Evolutionary conservation across 306 rosid species (phyloP), one percentile per base, ranked within the genome.

Genomic region (Cucumis melo): DNA sequence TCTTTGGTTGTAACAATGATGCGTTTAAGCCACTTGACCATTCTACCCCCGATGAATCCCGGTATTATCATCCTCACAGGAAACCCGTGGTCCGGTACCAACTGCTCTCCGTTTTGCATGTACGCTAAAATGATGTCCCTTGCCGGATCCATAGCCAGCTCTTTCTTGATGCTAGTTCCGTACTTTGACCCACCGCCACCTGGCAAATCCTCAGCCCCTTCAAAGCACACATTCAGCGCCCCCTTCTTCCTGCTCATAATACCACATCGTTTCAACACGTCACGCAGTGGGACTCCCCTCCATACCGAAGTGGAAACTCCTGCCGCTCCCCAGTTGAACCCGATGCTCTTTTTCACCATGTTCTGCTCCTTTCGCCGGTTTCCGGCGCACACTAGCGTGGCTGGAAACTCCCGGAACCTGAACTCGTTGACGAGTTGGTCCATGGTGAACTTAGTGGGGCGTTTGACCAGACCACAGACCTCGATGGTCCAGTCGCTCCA

Each of bases 131-230:
- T 87, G 17, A 93, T 88, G 44, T 93, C 98, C 16, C 96, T 77
- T 2, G 94, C 53, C n/a, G 93, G 90, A 73, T 92, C 96, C 86
- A 92, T 78, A 0, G 94, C 98, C 6, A 87, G n/a, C 83, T 86
- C 96, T 23, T 80, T 79, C 77, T 64, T 78, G 12, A 92, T 10
- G 29, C 93, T 92, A 0, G 98, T 92, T 0, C 89, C 96, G 67
- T 92, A 90, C 78, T 90, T 90, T 55, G 88, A 82, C 12, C 96
- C 97, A 50, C 97, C 97, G n/a, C 92, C 97, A 55, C 92, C 97
- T 0, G 96, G 93, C 80, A 92, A 72, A 20, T 90, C 93, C 84
- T 92, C 98, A 0, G 87, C 88, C 0, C 98, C 98, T 63, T 92
- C 98, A 21, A 92, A 92, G 66, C 98, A 90, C n/a, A 90, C 96